Conservation (phyloP, 1,284 basidiomycete species). For the Trametes hirsuta region DNA sequence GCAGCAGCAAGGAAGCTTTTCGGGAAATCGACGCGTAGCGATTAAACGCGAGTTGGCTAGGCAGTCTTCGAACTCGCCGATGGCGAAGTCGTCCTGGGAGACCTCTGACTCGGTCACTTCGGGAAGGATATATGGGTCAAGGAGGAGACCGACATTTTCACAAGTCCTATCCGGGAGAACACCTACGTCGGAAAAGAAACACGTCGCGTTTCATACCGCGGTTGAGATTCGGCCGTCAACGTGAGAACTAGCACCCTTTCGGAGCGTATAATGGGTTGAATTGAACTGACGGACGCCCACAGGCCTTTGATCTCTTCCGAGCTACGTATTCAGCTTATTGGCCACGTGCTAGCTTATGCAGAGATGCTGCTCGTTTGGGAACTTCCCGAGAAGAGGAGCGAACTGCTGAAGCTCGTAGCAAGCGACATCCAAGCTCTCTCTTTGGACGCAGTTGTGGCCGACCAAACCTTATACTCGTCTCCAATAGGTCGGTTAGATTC, state of each 20-base stretch:
- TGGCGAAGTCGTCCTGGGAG: conserved; percentile 64
- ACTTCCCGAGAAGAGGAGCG: conserved; percentile 66
- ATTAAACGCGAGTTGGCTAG: conserved; percentile 30
- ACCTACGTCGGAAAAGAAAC: conserved; percentile 38
- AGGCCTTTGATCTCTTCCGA: conserved; percentile 24
- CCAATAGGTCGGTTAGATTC: conserved; percentile 22
- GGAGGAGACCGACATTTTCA: conserved; percentile 44
- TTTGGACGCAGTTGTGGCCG: conserved; percentile 32
- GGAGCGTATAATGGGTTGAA: not conserved
- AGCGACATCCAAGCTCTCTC: conserved; percentile 32
- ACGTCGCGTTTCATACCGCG: conserved; percentile 35
- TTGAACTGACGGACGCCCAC: not conserved
- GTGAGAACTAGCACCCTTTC: conserved; percentile 19
- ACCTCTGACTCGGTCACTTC: conserved; percentile 30
- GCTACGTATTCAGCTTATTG: conserved; percentile 46
- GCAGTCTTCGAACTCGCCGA: conserved; percentile 31
- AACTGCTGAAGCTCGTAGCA: conserved; percentile 66
- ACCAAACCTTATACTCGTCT: conserved; percentile 40
- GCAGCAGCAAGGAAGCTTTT: not conserved
- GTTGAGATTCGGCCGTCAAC: conserved; percentile 26
- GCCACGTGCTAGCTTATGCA: conserved; percentile 72
- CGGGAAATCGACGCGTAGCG: conserved; percentile 3
- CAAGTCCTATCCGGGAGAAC: conserved; percentile 37
- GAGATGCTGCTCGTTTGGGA: conserved; percentile 76
- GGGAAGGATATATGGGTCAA: conserved; percentile 45